phyloP scores from a whole-genome alignment of 352 stramenopile species.

The Phytopythium helicoides region DNA sequence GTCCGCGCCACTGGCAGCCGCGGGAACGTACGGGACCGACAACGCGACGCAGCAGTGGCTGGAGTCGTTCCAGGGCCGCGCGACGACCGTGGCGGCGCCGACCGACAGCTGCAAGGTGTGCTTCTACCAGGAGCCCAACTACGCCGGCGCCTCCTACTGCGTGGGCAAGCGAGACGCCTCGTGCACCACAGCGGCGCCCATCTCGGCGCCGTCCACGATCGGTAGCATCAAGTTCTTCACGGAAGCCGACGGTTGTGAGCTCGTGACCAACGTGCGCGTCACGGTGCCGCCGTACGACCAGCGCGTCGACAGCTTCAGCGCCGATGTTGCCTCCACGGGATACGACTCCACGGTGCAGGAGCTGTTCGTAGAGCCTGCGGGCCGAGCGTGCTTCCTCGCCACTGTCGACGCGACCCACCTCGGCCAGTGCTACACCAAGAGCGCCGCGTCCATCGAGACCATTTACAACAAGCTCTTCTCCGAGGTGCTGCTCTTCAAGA shows the following conservation, averaged over 20 bases:
- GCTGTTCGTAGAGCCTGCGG: constrained; percentile 46
- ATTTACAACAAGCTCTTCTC: constrained; percentile 29
- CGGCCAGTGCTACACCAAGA: constrained; percentile 34
- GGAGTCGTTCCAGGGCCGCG: constrained; percentile 2
- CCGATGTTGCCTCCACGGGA: constrained; percentile 27
- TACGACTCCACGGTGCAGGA: constrained; percentile 35
- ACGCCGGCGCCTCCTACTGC: constrained; percentile 25
- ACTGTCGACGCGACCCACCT: constrained; percentile 9
- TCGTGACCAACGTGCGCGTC: constrained; percentile 39
- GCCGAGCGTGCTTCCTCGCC: constrained; percentile 35
- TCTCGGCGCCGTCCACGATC: constrained; percentile 33
- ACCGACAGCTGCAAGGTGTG: constrained; percentile 30
- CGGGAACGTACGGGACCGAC: constrained; percentile 2
- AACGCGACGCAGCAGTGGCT: constrained; percentile 2
- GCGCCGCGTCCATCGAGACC: constrained; percentile 18
- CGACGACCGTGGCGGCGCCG: constrained; percentile 12
- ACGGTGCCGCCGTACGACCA: constrained; percentile 31
- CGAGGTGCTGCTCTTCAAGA: constrained; percentile 44
- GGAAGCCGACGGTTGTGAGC: constrained; percentile 17
- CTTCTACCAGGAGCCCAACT: constrained; percentile 41
- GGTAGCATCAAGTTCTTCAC: constrained; percentile 41
- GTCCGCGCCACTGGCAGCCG: constrained; percentile 8
- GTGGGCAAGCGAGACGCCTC: constrained; percentile 24
- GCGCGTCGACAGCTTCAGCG: constrained; percentile 25
- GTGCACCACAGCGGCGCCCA: constrained; percentile 28